phyloP scores from a whole-genome alignment of 2,329 filamentous ascomycete species.

The Pochonia chlamydosporia region DNA sequence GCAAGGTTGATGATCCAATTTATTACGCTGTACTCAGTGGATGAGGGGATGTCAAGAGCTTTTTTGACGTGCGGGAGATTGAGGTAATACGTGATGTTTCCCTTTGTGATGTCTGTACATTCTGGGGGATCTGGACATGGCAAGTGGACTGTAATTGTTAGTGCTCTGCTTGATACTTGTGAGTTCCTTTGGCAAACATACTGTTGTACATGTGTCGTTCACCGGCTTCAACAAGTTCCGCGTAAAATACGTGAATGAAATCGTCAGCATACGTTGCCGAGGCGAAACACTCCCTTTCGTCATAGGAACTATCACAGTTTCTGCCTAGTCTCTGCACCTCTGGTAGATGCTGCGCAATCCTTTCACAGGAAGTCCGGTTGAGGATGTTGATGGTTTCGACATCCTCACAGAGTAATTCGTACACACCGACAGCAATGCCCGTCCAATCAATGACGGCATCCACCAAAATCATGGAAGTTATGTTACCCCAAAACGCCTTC shows the following conservation, averaged over 20 bases:
- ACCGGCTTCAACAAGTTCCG: background rate
- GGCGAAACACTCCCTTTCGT: slow-evolving; percentile 68
- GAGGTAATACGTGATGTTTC: slow-evolving; percentile 17
- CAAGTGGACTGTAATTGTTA: background rate
- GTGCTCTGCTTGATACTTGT: background rate
- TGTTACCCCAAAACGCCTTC: slow-evolving; percentile 51
- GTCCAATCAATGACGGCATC: slow-evolving; percentile 12
- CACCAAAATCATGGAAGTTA: slow-evolving; percentile 39
- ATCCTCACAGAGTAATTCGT: slow-evolving; percentile 13
- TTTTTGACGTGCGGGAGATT: slow-evolving; percentile 14
- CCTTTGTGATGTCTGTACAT: slow-evolving; percentile 12
- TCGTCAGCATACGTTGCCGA: slow-evolving; percentile 28
- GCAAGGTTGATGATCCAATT: background rate
- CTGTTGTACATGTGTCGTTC: no score
- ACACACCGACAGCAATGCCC: slow-evolving; percentile 5
- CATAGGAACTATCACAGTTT: slow-evolving; percentile 81
- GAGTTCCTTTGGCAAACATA: no score
- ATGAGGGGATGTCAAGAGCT: slow-evolving; percentile 43
- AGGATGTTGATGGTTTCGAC: slow-evolving; percentile 11
- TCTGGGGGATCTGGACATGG: no score
- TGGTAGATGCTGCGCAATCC: slow-evolving; percentile 33
- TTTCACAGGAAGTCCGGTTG: slow-evolving; percentile 13
- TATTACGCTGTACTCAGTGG: slow-evolving; percentile 61
- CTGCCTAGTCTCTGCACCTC: slow-evolving; percentile 34
- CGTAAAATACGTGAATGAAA: background rate